phyloP scores from a whole-genome alignment of 1,284 basidiomycete species.

The Apiotrichum gracile region DNA sequence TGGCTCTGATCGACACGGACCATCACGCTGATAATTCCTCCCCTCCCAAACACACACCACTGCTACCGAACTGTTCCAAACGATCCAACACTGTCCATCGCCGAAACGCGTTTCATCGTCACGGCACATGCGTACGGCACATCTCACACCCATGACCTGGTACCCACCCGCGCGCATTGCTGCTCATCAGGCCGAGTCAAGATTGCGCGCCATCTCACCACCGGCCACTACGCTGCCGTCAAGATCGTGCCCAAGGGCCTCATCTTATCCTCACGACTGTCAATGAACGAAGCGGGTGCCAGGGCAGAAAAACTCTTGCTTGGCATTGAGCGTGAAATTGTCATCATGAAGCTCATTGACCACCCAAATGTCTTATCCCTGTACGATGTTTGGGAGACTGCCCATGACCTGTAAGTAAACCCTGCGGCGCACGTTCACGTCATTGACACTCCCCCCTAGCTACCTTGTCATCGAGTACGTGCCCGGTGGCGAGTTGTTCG shows the following conservation, averaged over 20 bases:
- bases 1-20: too few relatives aligned
- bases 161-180: not conserved
- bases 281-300: conserved; percentile 58
- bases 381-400: conserved; percentile 93
- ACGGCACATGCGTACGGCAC: not conserved
- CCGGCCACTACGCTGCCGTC: conserved; percentile 86
- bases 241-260: conserved; percentile 92
- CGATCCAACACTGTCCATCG: too few relatives aligned
- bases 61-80: too few relatives aligned
- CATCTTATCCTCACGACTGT: conserved; percentile 63
- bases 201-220: conserved; percentile 80
- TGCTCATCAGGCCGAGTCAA: conserved; percentile 79
- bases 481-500: conserved; percentile 94
- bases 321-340: conserved; percentile 91
- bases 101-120: too few relatives aligned
- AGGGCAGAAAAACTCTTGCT: conserved; percentile 74
- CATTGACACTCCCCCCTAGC: conserved; percentile 25
- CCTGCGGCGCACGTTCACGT: not conserved
- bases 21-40: not conserved
- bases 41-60: not conserved
- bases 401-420: conserved; percentile 34
- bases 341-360: conserved; percentile 98
- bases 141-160: too few relatives aligned
- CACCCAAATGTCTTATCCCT: conserved; percentile 93
- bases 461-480: conserved; percentile 97